These are phyloP conservation scores for Diversispora eburnea DNA, from an alignment of 192 early-diverging fungal species.

Conservation along the genomic window DNA sequence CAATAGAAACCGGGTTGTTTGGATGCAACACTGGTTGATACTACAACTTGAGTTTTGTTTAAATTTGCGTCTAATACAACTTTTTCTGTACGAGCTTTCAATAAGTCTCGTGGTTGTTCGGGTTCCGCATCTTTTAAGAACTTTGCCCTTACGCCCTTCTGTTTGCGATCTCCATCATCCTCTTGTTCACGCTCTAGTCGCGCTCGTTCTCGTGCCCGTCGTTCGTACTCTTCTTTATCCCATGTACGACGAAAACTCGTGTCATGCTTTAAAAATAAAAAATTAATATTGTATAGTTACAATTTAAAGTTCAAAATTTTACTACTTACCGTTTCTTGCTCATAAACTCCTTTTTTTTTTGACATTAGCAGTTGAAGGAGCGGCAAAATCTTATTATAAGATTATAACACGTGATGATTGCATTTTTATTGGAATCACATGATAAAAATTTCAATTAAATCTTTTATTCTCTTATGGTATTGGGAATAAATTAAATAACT, in stretches of 20 bases:
- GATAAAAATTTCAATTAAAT: too few relatives aligned
- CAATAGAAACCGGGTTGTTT: conserved; percentile 92
- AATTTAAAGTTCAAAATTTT: not conserved
- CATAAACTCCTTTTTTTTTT: conserved; percentile 8
- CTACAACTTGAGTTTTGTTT: conserved; percentile 80
- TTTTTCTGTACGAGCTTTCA: conserved; percentile 43
- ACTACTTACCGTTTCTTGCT: conserved; percentile 2
- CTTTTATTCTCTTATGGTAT: too few relatives aligned
- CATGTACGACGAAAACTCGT: conserved; percentile 40
- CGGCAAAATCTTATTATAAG: too few relatives aligned
- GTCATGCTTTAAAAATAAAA: conserved; percentile 7
- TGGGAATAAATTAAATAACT: too few relatives aligned
- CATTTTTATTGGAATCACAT: too few relatives aligned
- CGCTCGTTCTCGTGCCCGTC: conserved; percentile 34
- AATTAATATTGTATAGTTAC: not conserved
- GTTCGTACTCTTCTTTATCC: conserved; percentile 45
- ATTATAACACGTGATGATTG: too few relatives aligned
- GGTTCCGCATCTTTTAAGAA: not conserved
- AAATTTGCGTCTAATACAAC: conserved; percentile 71
- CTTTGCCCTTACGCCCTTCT: conserved; percentile 32
- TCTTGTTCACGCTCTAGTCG: conserved; percentile 31
- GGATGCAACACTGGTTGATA: conserved; percentile 45
- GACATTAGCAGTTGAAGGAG: too few relatives aligned
- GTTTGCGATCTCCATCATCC: conserved; percentile 39
- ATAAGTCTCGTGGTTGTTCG: conserved; percentile 23